These are phyloP conservation scores for Arthrobotrys entomopaga DNA, from an alignment of 2,329 filamentous ascomycete species.

Conservation along the genomic window DNA sequence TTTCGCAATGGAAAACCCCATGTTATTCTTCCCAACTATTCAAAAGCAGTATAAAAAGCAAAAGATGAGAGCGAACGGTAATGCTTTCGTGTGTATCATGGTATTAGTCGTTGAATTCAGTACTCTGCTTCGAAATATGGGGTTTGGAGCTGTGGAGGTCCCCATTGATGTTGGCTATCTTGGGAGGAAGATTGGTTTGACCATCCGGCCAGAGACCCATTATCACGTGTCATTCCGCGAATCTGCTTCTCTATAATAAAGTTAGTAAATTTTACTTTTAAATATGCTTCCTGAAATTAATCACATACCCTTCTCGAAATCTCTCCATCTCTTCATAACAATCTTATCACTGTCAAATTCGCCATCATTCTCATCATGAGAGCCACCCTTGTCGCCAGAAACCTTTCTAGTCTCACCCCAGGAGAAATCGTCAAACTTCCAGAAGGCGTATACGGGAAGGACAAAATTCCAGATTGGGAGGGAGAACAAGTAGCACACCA, in stretches of 20 bases:
- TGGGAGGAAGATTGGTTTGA: slow-evolving; percentile 54
- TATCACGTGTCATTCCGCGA: slow-evolving; percentile 41
- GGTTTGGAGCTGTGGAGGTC: slow-evolving; percentile 51
- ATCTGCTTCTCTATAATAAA: slow-evolving; percentile 47
- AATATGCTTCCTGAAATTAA: not conserved
- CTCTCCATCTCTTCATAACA: slow-evolving; percentile 98
- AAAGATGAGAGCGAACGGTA: slow-evolving; percentile 50
- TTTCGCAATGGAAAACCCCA: slow-evolving; percentile 45
- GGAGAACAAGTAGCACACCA: slow-evolving; percentile 93
- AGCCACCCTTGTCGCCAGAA: slow-evolving; percentile 70
- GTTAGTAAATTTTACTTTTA: slow-evolving; percentile 4
- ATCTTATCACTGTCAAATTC: slow-evolving; percentile 99
- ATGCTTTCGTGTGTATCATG: slow-evolving; percentile 55
- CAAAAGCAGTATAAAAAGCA: slow-evolving; percentile 48
- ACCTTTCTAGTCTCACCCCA: slow-evolving; percentile 99
- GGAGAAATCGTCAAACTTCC: slow-evolving; percentile 99
- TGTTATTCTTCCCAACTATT: slow-evolving; percentile 39
- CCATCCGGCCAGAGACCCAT: slow-evolving; percentile 51
- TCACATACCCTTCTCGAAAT: slow-evolving; percentile 80
- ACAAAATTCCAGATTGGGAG: slow-evolving; percentile 98
- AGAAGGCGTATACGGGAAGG: slow-evolving; percentile 91
- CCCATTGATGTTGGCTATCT: slow-evolving; percentile 53
- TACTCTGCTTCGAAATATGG: slow-evolving; percentile 55
- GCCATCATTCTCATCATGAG: slow-evolving; percentile 76
- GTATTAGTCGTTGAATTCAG: slow-evolving; percentile 46